Evolutionary conservation across 2,329 filamentous ascomycete species (phyloP).

Genomic region (Teratosphaeria zuluensis): DNA sequence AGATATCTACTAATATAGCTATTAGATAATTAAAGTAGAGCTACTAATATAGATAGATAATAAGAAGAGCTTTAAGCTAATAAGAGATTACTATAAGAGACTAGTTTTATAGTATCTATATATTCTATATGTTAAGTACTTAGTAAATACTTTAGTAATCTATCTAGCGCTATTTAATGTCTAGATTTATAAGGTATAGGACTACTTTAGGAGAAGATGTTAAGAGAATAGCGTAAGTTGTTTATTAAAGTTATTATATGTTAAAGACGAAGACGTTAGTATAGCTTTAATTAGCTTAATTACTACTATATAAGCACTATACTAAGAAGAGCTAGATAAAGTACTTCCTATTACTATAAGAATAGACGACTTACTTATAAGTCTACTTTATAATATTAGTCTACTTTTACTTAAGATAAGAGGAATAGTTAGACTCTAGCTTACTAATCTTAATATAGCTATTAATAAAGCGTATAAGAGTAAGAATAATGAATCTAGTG

Average conservation of each 20-base stretch:
- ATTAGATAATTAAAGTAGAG: conserved; percentile 81
- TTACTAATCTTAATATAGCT: conserved; percentile 51
- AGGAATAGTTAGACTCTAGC: conserved; percentile 65
- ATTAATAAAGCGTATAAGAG: neutral
- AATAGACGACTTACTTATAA: conserved; percentile 62
- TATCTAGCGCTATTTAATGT: conserved; percentile 71
- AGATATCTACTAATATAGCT: conserved; percentile 58
- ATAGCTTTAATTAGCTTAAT: neutral
- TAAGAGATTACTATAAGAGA: conserved; percentile 63
- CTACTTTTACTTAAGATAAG: conserved; percentile 58
- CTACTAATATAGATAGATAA: conserved; percentile 55
- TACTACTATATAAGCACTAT: neutral
- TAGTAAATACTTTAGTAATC: conserved; percentile 62
- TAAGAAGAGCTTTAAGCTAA: conserved; percentile 44
- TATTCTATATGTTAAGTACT: conserved; percentile 49
- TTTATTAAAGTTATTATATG: neutral
- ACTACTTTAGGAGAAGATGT: conserved; percentile 43
- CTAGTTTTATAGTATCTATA: conserved; percentile 70
- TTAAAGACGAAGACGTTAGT: neutral
- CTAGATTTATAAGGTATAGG: conserved; percentile 67
- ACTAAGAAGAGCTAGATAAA: conserved; percentile 39
- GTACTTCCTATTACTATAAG: conserved; percentile 55
- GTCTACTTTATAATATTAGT: conserved; percentile 60
- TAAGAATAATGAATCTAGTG: neutral
- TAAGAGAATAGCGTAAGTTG: conserved; percentile 1